Base-by-base conservation (phyloP, 2,329 filamentous ascomycete species). In the Periconia macrospinosa region DNA sequence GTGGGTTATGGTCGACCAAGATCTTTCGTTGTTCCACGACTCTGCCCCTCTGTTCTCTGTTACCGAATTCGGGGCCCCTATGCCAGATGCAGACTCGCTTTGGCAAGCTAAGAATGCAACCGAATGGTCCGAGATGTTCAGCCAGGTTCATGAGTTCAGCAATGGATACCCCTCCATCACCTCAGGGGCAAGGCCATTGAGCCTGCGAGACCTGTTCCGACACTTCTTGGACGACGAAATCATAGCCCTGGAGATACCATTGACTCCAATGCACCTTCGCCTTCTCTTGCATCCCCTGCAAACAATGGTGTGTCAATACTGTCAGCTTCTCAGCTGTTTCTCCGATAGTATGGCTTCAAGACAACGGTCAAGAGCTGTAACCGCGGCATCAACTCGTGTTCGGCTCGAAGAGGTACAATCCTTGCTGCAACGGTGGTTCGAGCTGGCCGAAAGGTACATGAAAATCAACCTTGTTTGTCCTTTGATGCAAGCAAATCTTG, bases 1-100 rank as follows among this genome's bases (percentile, higher is more conserved):
- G 50, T 90, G 87, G 85, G 84, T 87, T 18, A 88, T 89, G 83
- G 81, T 88, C 20, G 88, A 91, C 65, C 87, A 90, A 63, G 88
- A 91, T 48, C 46, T 71, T 2, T 69, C 70, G 3, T 70, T 47
- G 63, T 76, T 57, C 60, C 68, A 79, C 50, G 77, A 81, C 62
- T 64, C 66, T 2, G 64, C 63, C 30, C 69, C 70, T 0, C 74
- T 88, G 30, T 82, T 90, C 52, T 83, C 85, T 14, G 81, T 88
- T 50, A 86, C 82, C 30, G 86, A 90, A 53, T 81, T 89, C 45
- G 80, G 81, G 19, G 83, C 84, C 41, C 84, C 86, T 3, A 82
- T 90, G 65, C 87, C 87, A 13, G 80, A 82, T 59, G 70, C 84
- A 1, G 86, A 90, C 58, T 69, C 78, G 3, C 76, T 89, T 3